Evolutionary conservation across 495 filamentous ascomycete species (phyloP), one percentile per base, ranked within the genome.

Genomic region (Tuber indicum): DNA sequence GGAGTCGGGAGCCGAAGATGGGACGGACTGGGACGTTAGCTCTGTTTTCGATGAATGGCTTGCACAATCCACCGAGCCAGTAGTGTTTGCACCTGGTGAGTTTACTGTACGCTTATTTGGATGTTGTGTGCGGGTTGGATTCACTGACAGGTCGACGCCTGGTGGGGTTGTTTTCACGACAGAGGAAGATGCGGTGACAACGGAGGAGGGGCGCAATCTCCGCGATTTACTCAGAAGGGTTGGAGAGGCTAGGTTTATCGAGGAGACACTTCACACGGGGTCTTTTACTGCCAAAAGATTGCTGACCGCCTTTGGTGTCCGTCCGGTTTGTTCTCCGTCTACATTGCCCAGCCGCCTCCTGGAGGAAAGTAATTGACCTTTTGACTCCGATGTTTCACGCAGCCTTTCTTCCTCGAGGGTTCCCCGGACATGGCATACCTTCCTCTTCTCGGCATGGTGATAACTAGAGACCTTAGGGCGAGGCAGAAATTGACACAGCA

Each of bases 301-400:
- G 36, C 90, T 94, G 78, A 96, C 93, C 9, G 96, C 95, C n/a
- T 99, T 99, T 85, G 92, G 92, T 72, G 90, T 97, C 76, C 84
- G 88, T 45, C 91, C 92, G 73, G 80, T 81, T 43, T 58, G 71
- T 74, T 73, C 71, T 70, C 73, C 79, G 73, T 81, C 47, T 72
- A 43, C 46, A 9, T 69, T 43, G 23, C 42, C 72, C 71, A 43
- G 78, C 58, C 74, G 49, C 46, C 41, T 73, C 36, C 72, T 45
- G 74, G 41, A 45, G 43, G 32, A 62, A 47, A 16, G 45, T 43
- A 74, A 47, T 72, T 72, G 41, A 77, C 73, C 36, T 75, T 77
- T 8, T 66, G 36, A 42, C 49, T 52, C 69, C 75, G 77, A 75
- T 32, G 46, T 32, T 74, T 52, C 41, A 8, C 52, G 75, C 69